Percentiles rank a stretch among this genome's conserved stretches.
Conservation (phyloP, 768 basidiomycete species). For the Pleurotus citrinopileatus region DNA sequence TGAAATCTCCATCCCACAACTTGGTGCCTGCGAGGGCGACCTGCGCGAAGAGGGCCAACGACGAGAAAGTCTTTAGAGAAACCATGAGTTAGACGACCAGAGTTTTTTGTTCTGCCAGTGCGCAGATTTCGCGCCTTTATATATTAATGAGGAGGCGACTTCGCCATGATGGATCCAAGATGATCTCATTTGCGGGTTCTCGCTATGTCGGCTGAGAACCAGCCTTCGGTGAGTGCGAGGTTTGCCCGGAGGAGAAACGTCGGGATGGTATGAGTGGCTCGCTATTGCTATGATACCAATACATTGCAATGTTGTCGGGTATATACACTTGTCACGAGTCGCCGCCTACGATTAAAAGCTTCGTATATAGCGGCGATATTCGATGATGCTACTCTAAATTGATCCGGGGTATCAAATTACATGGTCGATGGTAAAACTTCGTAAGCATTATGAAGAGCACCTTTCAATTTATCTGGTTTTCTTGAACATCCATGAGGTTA, state of each 20-base stretch:
- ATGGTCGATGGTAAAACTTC: slow-evolving; percentile 24
- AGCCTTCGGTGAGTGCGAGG: slow-evolving; percentile 26
- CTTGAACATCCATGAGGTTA: slow-evolving; percentile 67
- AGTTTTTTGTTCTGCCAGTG: too few species aligned
- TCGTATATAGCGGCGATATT: slow-evolving; percentile 19
- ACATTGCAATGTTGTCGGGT: slow-evolving; percentile 16
- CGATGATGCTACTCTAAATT: slow-evolving; percentile 24
- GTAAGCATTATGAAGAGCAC: slow-evolving; percentile 15
- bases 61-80: slow-evolving; percentile 26
- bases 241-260: slow-evolving; percentile 31
- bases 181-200: slow-evolving; percentile 15
- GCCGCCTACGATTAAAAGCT: slow-evolving; percentile 23
- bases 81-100: too few species aligned
- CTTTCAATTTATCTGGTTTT: slow-evolving; percentile 26
- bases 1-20: slow-evolving; percentile 56
- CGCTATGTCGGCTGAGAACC: slow-evolving; percentile 17
- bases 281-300: slow-evolving; percentile 11
- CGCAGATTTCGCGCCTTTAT: slow-evolving; percentile 10
- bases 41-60: slow-evolving; percentile 31
- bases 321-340: slow-evolving; percentile 16
- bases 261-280: slow-evolving; percentile 28
- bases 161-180: not conserved
- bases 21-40: slow-evolving; percentile 45
- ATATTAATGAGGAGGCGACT: slow-evolving; percentile 1
- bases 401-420: slow-evolving; percentile 37